Conservation (phyloP, 202 grass and related monocot species). For the Panicum hallii region DNA sequence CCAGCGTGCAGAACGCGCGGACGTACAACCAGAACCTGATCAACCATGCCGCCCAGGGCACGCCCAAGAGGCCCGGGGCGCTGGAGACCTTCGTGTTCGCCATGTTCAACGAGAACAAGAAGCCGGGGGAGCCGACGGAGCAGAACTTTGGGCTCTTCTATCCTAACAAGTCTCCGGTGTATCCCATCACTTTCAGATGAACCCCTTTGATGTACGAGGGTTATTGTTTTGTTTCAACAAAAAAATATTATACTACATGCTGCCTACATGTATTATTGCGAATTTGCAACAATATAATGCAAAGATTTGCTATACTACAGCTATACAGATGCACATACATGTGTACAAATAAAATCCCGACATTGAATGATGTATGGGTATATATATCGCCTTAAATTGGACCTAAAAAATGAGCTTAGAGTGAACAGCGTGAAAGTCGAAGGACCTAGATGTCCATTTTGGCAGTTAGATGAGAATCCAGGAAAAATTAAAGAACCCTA, state of each 20-base stretch:
- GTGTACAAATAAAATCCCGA: too few species aligned
- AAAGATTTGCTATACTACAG: too few species aligned
- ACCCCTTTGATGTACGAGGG: not conserved
- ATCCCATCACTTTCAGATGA: slow-evolving; percentile 34
- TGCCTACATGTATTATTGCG: too few species aligned
- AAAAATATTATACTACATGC: not conserved
- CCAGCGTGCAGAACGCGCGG: slow-evolving; percentile 41
- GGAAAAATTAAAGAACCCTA: too few species aligned
- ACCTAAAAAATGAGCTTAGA: too few species aligned
- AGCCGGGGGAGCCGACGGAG: slow-evolving; percentile 41
- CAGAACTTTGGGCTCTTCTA: slow-evolving; percentile 61
- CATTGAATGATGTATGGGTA: too few species aligned
- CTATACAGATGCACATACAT: too few species aligned
- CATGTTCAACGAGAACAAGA: slow-evolving; percentile 76
- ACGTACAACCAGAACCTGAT: slow-evolving; percentile 57
- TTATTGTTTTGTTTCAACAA: not conserved
- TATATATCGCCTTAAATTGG: too few species aligned
- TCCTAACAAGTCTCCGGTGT: slow-evolving; percentile 44
- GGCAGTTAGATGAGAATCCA: too few species aligned
- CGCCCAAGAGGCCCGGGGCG: slow-evolving; percentile 47
- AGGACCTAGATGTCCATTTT: too few species aligned
- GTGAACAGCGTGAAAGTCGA: too few species aligned
- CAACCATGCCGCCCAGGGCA: slow-evolving; percentile 40
- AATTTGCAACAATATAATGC: too few species aligned
- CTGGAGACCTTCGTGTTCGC: slow-evolving; percentile 57